A percentile compares a stretch with the other conserved stretches of the same genome.
Evolutionary conservation across 192 early-diverging fungal genomes (phyloP).

Genomic region (Backusella macrospora): DNA sequence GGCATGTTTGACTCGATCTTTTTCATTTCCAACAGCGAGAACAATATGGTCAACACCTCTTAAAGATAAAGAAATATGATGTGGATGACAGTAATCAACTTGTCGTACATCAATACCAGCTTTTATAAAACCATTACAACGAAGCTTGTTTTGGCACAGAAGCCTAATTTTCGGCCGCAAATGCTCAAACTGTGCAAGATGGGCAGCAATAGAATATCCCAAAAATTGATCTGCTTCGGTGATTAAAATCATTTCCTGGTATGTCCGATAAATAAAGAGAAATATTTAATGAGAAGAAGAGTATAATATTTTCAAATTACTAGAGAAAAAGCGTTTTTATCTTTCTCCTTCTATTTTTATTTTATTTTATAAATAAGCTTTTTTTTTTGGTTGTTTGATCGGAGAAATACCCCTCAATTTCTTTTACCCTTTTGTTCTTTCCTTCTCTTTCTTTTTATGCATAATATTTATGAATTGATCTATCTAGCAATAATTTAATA

Average conservation of each 20-base stretch:
- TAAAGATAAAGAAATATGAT: slow-evolving; percentile 28
- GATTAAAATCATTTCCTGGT: slow-evolving; percentile 33
- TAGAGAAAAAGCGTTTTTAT: neutral
- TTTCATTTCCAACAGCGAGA: slow-evolving; percentile 34
- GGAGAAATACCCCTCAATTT: slow-evolving; percentile 9
- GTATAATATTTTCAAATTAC: neutral
- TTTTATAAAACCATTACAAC: slow-evolving; percentile 25
- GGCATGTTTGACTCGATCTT: slow-evolving; percentile 24
- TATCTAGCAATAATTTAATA: too few relatives aligned
- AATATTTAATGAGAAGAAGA: neutral
- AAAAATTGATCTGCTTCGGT: slow-evolving; percentile 37
- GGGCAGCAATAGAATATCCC: slow-evolving; percentile 31
- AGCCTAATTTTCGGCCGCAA: slow-evolving; percentile 26
- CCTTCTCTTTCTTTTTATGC: neutral
- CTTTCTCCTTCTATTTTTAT: neutral
- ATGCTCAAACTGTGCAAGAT: slow-evolving; percentile 21
- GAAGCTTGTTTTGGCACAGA: slow-evolving; percentile 23
- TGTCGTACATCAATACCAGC: slow-evolving; percentile 28
- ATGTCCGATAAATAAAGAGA: neutral
- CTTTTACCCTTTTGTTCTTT: neutral
- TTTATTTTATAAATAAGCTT: neutral
- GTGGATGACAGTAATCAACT: slow-evolving; percentile 31
- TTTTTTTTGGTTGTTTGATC: slow-evolving; percentile 6
- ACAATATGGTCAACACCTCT: slow-evolving; percentile 31
- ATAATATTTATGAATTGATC: neutral